Evolutionary conservation across 805 yeast genomes (phyloP), one percentile per base, ranked within the genome.

Genomic region (Barnettozyma botsteinii): DNA sequence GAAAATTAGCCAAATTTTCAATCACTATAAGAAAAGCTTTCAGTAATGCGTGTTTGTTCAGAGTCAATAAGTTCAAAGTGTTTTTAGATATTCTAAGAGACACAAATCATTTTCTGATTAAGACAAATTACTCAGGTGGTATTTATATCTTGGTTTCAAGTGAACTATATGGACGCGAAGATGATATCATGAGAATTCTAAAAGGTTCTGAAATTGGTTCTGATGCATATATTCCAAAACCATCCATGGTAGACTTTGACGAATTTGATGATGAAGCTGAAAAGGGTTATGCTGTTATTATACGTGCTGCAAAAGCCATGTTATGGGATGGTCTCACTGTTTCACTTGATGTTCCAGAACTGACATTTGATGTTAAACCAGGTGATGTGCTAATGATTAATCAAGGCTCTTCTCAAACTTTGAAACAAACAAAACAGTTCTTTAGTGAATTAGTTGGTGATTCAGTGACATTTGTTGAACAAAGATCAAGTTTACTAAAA

Each of bases 301-400:
- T 89, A 5, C 79, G 85, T 51, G 88, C 95, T 0, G 72, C 81
- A 3, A 85, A 85, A 52, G 94, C 96, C 0, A 73, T 89, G 61
- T 77, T 85, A 35, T 91, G 98, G 98, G 88, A 84, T 45, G 97
- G 97, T 5, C 71, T 75, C 14, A 79, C 83, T 47, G 70, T 80
- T 28, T 73, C 78, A 31, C 57, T 85, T 6, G 67, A 70, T 12
- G 58, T 76, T 12, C 70, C 53, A 15, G 53, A 55, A 5, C 20
- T 55, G 5, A 55, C 59, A 4, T 66, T 76, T 19, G 81, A 79
- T 41, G 65, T 84, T n/a, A 73, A 71, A 43, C 76, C 75, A 10
- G 93, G 94, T 3, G 77, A 79, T 40, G 70, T 83, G 48, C 56
- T 85, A 22, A 60, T 86, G 38, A 73, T 86, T 1, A 71, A 85